phyloP scores from a whole-genome alignment of 495 filamentous ascomycete species.

The Hypoxylon trugodes region DNA sequence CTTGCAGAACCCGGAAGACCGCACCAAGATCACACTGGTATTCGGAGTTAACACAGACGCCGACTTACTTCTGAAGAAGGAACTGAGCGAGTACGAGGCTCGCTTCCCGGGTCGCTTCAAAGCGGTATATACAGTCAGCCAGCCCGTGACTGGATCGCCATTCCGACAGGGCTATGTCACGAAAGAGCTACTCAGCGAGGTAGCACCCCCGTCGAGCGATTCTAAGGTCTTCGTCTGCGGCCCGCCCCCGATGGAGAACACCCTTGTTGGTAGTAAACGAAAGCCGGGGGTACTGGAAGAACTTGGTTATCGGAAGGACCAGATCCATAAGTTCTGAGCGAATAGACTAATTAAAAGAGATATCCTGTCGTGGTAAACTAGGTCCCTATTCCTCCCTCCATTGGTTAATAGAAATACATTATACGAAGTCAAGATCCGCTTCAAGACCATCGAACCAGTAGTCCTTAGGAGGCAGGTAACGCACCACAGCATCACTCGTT shows the following conservation, averaged over 20 bases:
- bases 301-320: slow-evolving; percentile 63
- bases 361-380: not conserved
- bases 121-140: slow-evolving; percentile 66
- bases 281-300: slow-evolving; percentile 56
- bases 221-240: slow-evolving; percentile 73
- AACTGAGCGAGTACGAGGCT: slow-evolving; percentile 62
- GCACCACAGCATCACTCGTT: not conserved
- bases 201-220: slow-evolving; percentile 51
- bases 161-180: slow-evolving; percentile 65
- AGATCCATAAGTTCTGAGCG: slow-evolving; percentile 62
- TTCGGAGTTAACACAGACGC: slow-evolving; percentile 71
- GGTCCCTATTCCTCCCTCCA: not conserved
- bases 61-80: slow-evolving; percentile 65
- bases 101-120: slow-evolving; percentile 66
- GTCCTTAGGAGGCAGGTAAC: not conserved
- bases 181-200: slow-evolving; percentile 61
- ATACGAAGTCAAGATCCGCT: too few species aligned
- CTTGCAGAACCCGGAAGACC: slow-evolving; percentile 67
- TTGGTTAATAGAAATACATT: too few species aligned
- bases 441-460: too few species aligned
- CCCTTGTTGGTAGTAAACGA: slow-evolving; percentile 57
- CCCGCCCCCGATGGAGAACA: slow-evolving; percentile 67
- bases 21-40: slow-evolving; percentile 68
- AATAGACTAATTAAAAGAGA: not conserved
- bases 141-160: slow-evolving; percentile 50